Conservation (phyloP, 2,329 filamentous ascomycete species). For the Cercospora sesami region DNA sequence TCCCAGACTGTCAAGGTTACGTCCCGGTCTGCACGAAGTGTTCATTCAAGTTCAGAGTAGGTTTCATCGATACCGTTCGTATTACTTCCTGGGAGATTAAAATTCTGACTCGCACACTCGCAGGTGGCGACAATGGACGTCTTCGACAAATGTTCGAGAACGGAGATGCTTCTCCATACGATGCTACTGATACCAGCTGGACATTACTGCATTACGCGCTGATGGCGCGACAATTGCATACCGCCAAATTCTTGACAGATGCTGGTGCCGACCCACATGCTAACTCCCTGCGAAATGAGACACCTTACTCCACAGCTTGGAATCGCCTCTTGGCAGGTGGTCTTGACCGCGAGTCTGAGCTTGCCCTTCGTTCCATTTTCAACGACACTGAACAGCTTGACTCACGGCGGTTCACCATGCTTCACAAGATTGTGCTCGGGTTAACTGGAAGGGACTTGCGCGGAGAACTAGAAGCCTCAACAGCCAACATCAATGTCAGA, state of each 20-base stretch:
- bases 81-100: background rate
- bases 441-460: background rate
- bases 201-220: background rate
- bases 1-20: background rate
- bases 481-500: background rate
- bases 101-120: background rate
- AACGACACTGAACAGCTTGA: background rate
- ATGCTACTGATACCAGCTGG: background rate
- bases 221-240: background rate
- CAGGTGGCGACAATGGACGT: background rate
- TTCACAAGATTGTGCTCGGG: background rate
- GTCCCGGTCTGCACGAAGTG: background rate
- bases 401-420: background rate
- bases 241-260: background rate
- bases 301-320: background rate
- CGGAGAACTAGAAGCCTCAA: background rate
- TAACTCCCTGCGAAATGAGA: background rate
- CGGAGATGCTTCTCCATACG: background rate
- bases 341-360: background rate
- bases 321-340: background rate
- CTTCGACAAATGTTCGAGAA: background rate
- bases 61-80: background rate
- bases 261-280: background rate
- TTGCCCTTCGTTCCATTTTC: background rate
- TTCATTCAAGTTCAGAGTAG: background rate